Conservation (phyloP, 2,329 filamentous ascomycete genomes). For the Chrysoporthe puriensis region DNA sequence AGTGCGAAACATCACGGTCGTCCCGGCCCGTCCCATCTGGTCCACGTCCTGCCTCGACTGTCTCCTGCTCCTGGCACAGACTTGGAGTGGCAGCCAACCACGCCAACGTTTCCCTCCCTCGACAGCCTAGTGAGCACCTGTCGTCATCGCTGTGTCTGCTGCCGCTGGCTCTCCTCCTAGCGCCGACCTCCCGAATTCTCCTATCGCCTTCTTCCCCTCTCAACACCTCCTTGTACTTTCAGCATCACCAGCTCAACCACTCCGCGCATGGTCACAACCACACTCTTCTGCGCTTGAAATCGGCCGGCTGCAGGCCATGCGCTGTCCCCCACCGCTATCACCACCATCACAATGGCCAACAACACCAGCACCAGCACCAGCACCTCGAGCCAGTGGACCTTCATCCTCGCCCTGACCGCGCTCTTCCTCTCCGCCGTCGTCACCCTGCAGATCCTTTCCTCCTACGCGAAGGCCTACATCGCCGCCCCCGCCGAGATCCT, state of each 20-base stretch:
- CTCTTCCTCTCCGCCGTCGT: slow-evolving; percentile 60
- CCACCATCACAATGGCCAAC: not conserved
- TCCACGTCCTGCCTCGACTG: not conserved
- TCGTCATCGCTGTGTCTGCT: not conserved
- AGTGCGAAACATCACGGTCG: not conserved
- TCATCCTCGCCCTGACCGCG: slow-evolving; percentile 61
- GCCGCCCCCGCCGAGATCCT: slow-evolving; percentile 61
- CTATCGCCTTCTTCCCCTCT: not conserved
- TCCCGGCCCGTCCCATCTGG: not conserved
- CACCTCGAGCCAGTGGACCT: slow-evolving; percentile 54
- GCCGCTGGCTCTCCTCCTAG: not conserved
- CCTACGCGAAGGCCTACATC: slow-evolving; percentile 59
- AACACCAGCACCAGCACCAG: slow-evolving; percentile 41
- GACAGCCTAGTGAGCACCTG: not conserved
- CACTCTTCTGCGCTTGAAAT: slow-evolving; percentile 26
- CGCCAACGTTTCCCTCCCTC: not conserved
- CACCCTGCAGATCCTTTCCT: slow-evolving; percentile 54
- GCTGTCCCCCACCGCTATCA: slow-evolving; percentile 24
- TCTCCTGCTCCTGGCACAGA: not conserved
- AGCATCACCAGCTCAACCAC: not conserved
- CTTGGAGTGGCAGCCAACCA: too few relatives aligned
- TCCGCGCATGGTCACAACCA: slow-evolving; percentile 20
- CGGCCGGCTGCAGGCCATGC: slow-evolving; percentile 29
- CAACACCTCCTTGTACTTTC: not conserved
- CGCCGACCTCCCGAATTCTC: not conserved